Conservation (phyloP, 495 filamentous ascomycete species). For the Xylaria castorea region DNA sequence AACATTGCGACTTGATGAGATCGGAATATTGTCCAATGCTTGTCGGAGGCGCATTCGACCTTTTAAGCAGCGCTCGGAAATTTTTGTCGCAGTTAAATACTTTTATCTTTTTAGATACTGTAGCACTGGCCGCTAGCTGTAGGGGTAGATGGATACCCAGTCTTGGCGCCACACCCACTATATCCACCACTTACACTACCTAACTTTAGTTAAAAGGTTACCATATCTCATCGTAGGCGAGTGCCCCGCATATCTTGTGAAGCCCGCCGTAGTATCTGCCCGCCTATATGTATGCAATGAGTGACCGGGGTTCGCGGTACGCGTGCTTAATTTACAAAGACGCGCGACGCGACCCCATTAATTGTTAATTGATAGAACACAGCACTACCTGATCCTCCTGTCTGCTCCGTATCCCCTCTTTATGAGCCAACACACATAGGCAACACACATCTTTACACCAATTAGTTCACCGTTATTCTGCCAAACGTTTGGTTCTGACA, state of each 20-base stretch:
- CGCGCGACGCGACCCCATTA: constrained; percentile 27
- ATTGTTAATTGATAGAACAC: constrained; percentile 21
- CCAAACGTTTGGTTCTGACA: background rate
- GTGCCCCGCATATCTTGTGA: too few species aligned
- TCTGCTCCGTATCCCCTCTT: background rate
- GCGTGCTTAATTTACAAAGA: background rate
- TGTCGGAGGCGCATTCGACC: constrained; percentile 1
- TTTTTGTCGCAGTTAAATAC: constrained; percentile 2
- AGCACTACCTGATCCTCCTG: background rate
- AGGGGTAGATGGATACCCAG: background rate
- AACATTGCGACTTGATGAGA: constrained; percentile 43
- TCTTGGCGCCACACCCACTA: background rate
- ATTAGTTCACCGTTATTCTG: background rate
- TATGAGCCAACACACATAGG: background rate
- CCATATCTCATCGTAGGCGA: too few species aligned
- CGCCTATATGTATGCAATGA: background rate
- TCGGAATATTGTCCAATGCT: constrained; percentile 1
- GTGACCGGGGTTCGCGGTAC: constrained; percentile 20
- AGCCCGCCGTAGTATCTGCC: too few species aligned
- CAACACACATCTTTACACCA: background rate
- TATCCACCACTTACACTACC: background rate
- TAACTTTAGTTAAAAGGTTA: too few species aligned
- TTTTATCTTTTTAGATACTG: background rate
- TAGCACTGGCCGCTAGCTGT: background rate
- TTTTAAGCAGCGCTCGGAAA: constrained; percentile 15